phyloP scores from a whole-genome alignment of 768 basidiomycete species.

The Amanita pallidorosea region DNA sequence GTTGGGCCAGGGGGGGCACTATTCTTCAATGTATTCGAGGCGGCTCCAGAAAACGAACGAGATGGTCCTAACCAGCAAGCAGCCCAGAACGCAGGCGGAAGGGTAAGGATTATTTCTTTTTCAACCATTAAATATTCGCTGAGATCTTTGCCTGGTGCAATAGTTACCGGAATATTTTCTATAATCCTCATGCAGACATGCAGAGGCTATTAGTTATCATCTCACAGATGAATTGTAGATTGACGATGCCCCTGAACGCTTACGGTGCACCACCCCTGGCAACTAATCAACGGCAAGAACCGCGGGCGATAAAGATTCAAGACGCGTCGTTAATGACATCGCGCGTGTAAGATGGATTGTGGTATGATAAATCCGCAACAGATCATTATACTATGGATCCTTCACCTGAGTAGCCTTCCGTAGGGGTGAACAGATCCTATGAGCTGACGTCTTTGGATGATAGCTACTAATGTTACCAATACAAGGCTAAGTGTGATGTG shows the following conservation, averaged over 20 bases:
- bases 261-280: background rate
- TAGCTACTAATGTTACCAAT: conserved; percentile 18
- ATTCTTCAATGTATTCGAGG: conserved; percentile 98
- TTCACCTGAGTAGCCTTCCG: conserved; percentile 9
- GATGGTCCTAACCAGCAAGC: conserved; percentile 80
- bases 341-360: too few species aligned
- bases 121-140: conserved; percentile 6
- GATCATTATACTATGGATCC: background rate
- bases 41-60: conserved; percentile 95
- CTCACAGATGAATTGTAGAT: background rate
- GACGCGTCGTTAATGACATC: background rate
- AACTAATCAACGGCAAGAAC: background rate
- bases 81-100: conserved; percentile 58
- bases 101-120: conserved; percentile 32
- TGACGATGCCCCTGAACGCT: background rate
- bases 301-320: background rate
- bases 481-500: conserved; percentile 25
- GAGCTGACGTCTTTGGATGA: conserved; percentile 15
- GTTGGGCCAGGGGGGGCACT: conserved; percentile 80
- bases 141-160: conserved; percentile 5
- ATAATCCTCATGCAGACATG: conserved; percentile 14
- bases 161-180: conserved; percentile 80
- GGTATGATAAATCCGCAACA: background rate
- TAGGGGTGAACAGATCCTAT: conserved; percentile 12
- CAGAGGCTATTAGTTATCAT: background rate